Conservation (phyloP, 1,284 basidiomycete genomes). For the Neonothopanus nambi region DNA sequence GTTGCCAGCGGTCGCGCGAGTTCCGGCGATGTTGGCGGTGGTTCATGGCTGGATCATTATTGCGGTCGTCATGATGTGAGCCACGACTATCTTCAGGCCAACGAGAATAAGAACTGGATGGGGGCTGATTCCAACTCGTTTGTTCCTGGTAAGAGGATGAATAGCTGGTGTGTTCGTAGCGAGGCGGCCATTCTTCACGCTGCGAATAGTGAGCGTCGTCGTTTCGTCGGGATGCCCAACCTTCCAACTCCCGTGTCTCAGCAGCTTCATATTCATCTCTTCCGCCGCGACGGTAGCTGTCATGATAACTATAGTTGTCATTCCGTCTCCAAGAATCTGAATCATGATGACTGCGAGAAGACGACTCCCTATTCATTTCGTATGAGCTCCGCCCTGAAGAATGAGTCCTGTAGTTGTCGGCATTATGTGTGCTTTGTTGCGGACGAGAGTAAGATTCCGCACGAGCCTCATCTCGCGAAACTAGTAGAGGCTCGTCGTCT, state of each 20-base stretch:
- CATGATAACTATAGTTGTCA: slow-evolving; percentile 51
- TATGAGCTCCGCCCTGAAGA: slow-evolving; percentile 43
- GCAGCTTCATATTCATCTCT: slow-evolving; percentile 50
- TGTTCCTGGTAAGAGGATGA: slow-evolving; percentile 45
- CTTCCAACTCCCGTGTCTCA: slow-evolving; percentile 43
- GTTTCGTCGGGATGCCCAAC: slow-evolving; percentile 40
- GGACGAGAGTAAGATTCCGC: slow-evolving; percentile 32
- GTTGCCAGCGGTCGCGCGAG: slow-evolving; percentile 30
- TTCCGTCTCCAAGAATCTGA: slow-evolving; percentile 54
- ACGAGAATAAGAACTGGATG: slow-evolving; percentile 40
- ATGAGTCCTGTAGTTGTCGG: slow-evolving; percentile 49
- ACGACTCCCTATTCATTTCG: slow-evolving; percentile 50
- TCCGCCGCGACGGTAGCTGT: slow-evolving; percentile 47
- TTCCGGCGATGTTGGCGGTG: slow-evolving; percentile 2
- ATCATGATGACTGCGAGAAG: slow-evolving; percentile 50
- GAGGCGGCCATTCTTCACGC: slow-evolving; percentile 47
- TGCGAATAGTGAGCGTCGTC: slow-evolving; percentile 36
- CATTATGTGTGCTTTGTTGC: slow-evolving; percentile 39
- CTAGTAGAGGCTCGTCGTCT: slow-evolving; percentile 50
- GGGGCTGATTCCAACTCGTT: slow-evolving; percentile 37
- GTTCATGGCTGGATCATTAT: slow-evolving; percentile 10
- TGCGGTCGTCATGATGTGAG: slow-evolving; percentile 29
- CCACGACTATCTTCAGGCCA: slow-evolving; percentile 46
- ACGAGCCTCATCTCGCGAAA: slow-evolving; percentile 49
- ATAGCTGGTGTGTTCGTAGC: slow-evolving; percentile 41